Evolutionary conservation across 345 rosid genomes (phyloP), one percentile per base, ranked within the genome.

Genomic region (Salix caprea): DNA sequence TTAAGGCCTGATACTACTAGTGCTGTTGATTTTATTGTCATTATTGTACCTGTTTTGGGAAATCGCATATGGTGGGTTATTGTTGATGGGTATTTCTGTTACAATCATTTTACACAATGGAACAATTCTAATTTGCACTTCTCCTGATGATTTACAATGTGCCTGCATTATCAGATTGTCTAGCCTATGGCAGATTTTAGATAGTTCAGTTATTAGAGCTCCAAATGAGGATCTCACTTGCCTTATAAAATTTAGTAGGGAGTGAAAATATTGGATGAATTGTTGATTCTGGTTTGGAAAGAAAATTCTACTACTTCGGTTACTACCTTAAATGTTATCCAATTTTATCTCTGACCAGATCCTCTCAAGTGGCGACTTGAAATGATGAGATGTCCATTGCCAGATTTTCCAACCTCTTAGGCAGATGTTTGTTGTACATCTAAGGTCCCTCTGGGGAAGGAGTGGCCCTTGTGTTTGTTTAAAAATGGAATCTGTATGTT

Each of bases 151-250:
- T 34, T 72, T 74, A 42, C 6, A 11, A 74, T 15, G 62, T 62
- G 68, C 40, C 40, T 58, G 50, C 39, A 26, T 39, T 73, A 30
- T 60, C 69, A 36, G 56, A 73, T 73, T 64, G 76, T 15, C 18
- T 73, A 24, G 37, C 14, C n/a, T 34, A 64, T 23, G 76, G 14
- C 28, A 34, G 28, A 71, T 19, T 18, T 52, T 52, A 52, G 58
- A 52, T 52, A 52, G 23, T 19, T 52, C 23, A 6, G 58, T 52
- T 52, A 19, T 52, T 19, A 21, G n/a, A 52, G 23, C 58, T 19
- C 56, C 23, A 19, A n/a, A 52, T 2, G 21, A 52, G 58, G n/a
- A 7, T 52, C 23, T 19, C 23, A 19, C 19, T 18, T 52, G n/a
- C 58, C 23, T 19, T 52, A 44, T 12, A 52, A 52, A 16, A 52